Evolutionary conservation across 2,329 filamentous ascomycete species (phyloP).

Genomic region (Amylocarpus encephaloides): DNA sequence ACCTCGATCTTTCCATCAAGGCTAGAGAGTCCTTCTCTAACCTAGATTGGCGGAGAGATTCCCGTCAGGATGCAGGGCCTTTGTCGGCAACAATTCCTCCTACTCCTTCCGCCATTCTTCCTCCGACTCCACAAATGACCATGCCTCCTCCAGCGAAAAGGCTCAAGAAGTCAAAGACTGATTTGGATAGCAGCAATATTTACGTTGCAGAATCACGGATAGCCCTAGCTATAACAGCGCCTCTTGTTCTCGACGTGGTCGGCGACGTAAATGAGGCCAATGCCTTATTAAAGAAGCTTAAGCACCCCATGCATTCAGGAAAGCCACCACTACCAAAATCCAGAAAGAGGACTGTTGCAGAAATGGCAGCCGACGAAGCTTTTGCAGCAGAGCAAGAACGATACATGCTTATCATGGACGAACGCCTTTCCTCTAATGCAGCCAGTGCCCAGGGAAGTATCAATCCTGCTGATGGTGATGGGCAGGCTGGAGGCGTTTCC

Average conservation of each 20-base stretch:
- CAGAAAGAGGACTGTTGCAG: conserved; percentile 87
- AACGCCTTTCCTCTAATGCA: conserved; percentile 60
- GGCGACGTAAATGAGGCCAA: conserved; percentile 63
- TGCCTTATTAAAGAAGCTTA: conserved; percentile 61
- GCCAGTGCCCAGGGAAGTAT: conserved; percentile 51
- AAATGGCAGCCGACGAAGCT: conserved; percentile 92
- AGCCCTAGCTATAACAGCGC: conserved; percentile 64
- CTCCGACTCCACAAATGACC: conserved; percentile 52
- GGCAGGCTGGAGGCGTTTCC: conserved; percentile 60
- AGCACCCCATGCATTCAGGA: conserved; percentile 71
- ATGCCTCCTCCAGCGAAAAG: conserved; percentile 57
- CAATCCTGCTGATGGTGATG: conserved; percentile 62
- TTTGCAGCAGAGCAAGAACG: conserved; percentile 82
- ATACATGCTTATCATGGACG: conserved; percentile 89
- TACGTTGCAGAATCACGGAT: conserved; percentile 71
- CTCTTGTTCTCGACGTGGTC: conserved; percentile 72
- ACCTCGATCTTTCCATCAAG: conserved; percentile 71
- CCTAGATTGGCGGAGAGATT: conserved; percentile 41
- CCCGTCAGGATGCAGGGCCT: conserved; percentile 36
- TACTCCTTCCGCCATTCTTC: conserved; percentile 59
- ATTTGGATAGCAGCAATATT: conserved; percentile 68
- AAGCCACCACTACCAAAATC: conserved; percentile 78
- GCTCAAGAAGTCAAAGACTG: conserved; percentile 64
- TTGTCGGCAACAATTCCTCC: conserved; percentile 44
- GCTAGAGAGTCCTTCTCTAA: conserved; percentile 56